A percentile compares a stretch with the other conserved stretches of the same genome.
Evolutionary conservation across 2,329 filamentous ascomycete genomes (phyloP).

Genomic region (Trichoderma semiorbis): DNA sequence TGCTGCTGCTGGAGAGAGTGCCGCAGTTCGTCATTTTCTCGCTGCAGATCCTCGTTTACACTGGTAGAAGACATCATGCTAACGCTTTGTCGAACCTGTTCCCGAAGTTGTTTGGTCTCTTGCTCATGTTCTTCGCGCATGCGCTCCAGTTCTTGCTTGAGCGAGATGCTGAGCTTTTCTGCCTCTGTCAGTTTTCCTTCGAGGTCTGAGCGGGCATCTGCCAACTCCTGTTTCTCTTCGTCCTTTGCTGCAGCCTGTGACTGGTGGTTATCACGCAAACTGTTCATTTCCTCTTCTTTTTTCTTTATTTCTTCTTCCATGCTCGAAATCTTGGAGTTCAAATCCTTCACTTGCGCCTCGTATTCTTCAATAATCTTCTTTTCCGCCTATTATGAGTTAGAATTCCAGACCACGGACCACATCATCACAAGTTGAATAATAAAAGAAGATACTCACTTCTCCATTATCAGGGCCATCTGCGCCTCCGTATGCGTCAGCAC

Average conservation of each 20-base stretch:
- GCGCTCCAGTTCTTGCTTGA: conserved; percentile 75
- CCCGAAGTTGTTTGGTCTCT: conserved; percentile 59
- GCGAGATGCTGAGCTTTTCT: conserved; percentile 70
- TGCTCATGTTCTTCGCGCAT: conserved; percentile 65
- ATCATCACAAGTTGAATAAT: background rate
- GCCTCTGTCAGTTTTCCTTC: conserved; percentile 73
- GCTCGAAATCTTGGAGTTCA: conserved; percentile 69
- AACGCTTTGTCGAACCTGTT: conserved; percentile 46
- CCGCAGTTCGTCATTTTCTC: conserved; percentile 68
- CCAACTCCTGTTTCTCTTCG: conserved; percentile 68
- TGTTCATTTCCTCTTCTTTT: conserved; percentile 68
- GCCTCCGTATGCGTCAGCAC: conserved; percentile 59
- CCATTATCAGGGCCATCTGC: conserved; percentile 28
- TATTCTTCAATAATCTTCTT: conserved; percentile 75
- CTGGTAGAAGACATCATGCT: conserved; percentile 26
- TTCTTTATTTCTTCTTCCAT: conserved; percentile 67
- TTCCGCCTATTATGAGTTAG: conserved; percentile 49
- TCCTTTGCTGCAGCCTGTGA: conserved; percentile 49
- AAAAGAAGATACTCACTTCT: conserved; percentile 36
- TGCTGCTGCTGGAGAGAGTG: conserved; percentile 68
- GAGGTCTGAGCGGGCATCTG: conserved; percentile 60
- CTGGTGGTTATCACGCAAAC: conserved; percentile 57
- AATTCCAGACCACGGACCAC: background rate
- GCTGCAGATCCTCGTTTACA: conserved; percentile 55
- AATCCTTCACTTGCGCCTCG: conserved; percentile 68